These are phyloP conservation scores for Botrytis aclada DNA, from an alignment of 2,329 filamentous ascomycete species.

Conservation along the genomic window DNA sequence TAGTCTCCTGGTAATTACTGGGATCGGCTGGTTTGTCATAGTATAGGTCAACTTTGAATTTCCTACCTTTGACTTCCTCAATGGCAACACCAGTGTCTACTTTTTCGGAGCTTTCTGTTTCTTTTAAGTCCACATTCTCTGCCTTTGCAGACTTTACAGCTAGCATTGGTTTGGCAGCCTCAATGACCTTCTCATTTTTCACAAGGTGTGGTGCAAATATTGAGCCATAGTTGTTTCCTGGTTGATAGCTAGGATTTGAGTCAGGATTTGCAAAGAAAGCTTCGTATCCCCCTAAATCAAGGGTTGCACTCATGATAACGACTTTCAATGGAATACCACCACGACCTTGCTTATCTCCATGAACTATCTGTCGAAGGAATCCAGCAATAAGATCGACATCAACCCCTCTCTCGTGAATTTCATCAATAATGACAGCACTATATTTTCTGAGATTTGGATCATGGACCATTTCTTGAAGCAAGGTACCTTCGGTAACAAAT, in stretches of 20 bases:
- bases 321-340: conserved; percentile 78
- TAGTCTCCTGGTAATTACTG: conserved; percentile 72
- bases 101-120: not conserved
- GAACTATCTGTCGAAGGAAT: conserved; percentile 77
- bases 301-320: conserved; percentile 95
- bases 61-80: conserved; percentile 74
- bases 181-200: conserved; percentile 4
- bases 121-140: not conserved
- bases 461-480: conserved; percentile 86
- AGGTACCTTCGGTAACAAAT: conserved; percentile 93
- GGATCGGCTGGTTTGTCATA: conserved; percentile 70
- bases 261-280: conserved; percentile 61
- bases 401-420: conserved; percentile 93
- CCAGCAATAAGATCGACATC: conserved; percentile 91
- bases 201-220: conserved; percentile 30
- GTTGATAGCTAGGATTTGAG: conserved; percentile 32
- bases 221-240: conserved; percentile 32
- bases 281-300: conserved; percentile 75
- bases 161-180: conserved; percentile 10
- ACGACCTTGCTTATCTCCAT: conserved; percentile 58
- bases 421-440: conserved; percentile 87
- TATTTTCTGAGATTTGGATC: conserved; percentile 83
- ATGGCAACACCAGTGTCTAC: conserved; percentile 32
- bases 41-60: conserved; percentile 76
- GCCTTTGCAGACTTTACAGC: conserved; percentile 1